These are phyloP conservation scores for Oropetium thomaeum DNA, from an alignment of 176 grass and related monocot genomes.

Conservation along the genomic window DNA sequence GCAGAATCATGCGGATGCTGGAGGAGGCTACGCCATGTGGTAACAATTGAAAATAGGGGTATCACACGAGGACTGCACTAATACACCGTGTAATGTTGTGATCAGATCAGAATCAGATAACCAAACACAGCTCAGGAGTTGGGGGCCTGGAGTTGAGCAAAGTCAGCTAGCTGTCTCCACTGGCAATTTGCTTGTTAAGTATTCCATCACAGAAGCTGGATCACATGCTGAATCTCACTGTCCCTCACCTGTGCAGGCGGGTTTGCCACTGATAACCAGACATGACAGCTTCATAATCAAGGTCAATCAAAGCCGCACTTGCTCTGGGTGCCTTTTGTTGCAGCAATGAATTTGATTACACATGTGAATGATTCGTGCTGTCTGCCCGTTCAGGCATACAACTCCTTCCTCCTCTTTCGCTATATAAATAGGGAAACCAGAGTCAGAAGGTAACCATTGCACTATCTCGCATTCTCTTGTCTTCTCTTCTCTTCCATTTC, in stretches of 20 bases:
- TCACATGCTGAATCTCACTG: not conserved
- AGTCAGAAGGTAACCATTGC: not conserved
- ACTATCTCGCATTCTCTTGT: not conserved
- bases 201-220: not conserved
- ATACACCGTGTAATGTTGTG: not conserved
- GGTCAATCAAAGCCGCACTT: not conserved
- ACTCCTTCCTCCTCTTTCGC: not conserved
- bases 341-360: not conserved
- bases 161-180: not conserved
- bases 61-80: not conserved
- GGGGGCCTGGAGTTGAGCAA: not conserved
- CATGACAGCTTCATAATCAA: constrained; percentile 19
- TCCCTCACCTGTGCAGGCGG: not conserved
- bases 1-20: too few species aligned
- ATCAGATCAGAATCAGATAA: not conserved
- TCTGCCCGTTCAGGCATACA: constrained; percentile 7
- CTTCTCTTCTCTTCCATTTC: not conserved
- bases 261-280: not conserved
- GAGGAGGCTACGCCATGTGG: too few species aligned
- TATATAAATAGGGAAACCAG: constrained; percentile 18
- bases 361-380: constrained; percentile 17
- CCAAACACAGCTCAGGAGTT: not conserved
- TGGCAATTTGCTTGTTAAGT: not conserved
- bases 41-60: not conserved
- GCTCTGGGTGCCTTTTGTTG: not conserved